Conservation (phyloP, 192 early-diverging fungal genomes). For the Allomyces javanicus region DNA sequence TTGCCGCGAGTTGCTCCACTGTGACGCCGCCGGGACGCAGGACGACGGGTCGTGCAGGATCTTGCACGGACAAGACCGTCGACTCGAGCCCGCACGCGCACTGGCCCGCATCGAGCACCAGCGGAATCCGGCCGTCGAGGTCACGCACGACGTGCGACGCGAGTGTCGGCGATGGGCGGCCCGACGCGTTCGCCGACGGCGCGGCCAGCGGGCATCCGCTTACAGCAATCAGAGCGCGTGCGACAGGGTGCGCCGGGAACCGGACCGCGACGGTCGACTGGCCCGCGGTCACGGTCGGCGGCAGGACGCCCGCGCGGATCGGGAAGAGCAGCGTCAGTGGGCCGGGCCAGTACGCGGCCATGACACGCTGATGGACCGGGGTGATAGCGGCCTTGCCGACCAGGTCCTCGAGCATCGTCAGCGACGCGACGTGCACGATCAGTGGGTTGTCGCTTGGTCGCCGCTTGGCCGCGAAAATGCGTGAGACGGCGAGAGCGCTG, state of each 20-base stretch:
- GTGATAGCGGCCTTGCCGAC: conserved; percentile 44
- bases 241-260: conserved; percentile 79
- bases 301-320: conserved; percentile 34
- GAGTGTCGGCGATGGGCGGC: conserved; percentile 80
- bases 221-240: conserved; percentile 62
- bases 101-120: conserved; percentile 76
- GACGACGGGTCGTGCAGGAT: conserved; percentile 44
- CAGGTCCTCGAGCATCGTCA: conserved; percentile 64
- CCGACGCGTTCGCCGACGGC: conserved; percentile 93
- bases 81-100: conserved; percentile 82
- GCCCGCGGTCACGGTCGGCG: conserved; percentile 59
- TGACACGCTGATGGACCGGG: conserved; percentile 38
- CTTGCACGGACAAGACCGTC: conserved; percentile 78
- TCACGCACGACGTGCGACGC: conserved; percentile 77
- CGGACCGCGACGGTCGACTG: conserved; percentile 75
- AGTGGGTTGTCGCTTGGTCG: conserved; percentile 90
- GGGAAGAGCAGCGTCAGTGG: conserved; percentile 81
- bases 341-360: conserved; percentile 74
- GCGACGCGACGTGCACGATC: conserved; percentile 84
- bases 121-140: conserved; percentile 51
- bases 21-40: conserved; percentile 86
- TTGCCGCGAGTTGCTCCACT: conserved; percentile 38
- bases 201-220: conserved; percentile 84
- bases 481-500: conserved; percentile 31
- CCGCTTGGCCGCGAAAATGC: conserved; percentile 72